These are phyloP conservation scores for Eucalyptus grandis DNA, from an alignment of 345 rosid genomes.

Conservation along the genomic window DNA sequence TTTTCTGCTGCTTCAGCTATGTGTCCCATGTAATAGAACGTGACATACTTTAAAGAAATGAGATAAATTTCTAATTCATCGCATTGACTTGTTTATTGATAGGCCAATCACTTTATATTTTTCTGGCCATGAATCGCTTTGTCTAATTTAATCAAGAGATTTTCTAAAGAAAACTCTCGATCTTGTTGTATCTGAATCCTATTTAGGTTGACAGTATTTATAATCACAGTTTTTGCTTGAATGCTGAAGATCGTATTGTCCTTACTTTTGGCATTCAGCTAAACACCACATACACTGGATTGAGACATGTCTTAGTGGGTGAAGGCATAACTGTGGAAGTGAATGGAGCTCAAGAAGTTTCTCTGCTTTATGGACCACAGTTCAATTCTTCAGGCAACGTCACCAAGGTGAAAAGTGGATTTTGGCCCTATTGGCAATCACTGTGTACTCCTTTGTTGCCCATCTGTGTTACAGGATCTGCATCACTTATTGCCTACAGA, in stretches of 20 bases:
- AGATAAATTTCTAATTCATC: neutral
- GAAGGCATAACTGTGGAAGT: slow-evolving; percentile 59
- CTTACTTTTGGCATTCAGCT: slow-evolving; percentile 19
- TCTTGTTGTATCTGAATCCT: neutral
- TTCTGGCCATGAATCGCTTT: neutral
- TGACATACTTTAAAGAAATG: neutral
- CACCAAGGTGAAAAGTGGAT: slow-evolving; percentile 6
- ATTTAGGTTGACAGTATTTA: neutral
- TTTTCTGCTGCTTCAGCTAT: neutral
- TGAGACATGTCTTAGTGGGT: slow-evolving; percentile 50
- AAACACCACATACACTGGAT: slow-evolving; percentile 28
- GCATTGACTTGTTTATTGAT: neutral
- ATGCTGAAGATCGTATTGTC: neutral
- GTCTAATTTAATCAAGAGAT: neutral
- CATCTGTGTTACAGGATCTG: slow-evolving; percentile 41
- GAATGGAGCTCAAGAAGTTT: slow-evolving; percentile 40
- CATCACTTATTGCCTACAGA: slow-evolving; percentile 40
- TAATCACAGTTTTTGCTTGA: neutral
- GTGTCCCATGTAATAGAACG: neutral
- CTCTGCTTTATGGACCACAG: slow-evolving; percentile 30
- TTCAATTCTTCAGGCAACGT: slow-evolving; percentile 7
- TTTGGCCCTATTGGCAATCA: slow-evolving; percentile 6
- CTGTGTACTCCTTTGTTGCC: slow-evolving; percentile 41
- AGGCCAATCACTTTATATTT: neutral
- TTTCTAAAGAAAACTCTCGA: neutral